A percentile compares a stretch with the other conserved stretches of the same genome.
Conservation (phyloP, 2,329 filamentous ascomycete species). For the Talaromyces sp. region DNA sequence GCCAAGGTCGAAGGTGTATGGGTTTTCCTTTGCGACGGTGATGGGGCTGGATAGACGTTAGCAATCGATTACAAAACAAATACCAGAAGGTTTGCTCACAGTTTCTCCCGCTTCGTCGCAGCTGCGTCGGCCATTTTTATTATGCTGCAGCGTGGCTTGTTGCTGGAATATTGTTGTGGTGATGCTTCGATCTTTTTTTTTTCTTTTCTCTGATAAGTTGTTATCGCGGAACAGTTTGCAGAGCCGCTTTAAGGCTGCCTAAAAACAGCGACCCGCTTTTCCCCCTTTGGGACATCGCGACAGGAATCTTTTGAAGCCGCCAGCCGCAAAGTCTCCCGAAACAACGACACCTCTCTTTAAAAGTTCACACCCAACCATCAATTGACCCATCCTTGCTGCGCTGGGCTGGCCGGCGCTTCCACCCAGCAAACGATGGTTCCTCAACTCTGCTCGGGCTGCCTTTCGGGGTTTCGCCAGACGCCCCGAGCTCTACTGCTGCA, state of each 20-base stretch:
- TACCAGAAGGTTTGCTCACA: slow-evolving; percentile 24
- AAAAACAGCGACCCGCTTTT: slow-evolving; percentile 18
- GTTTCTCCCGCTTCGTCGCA: slow-evolving; percentile 23
- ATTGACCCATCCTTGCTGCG: slow-evolving; percentile 20
- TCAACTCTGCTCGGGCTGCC: slow-evolving; percentile 54
- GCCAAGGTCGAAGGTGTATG: slow-evolving; percentile 87
- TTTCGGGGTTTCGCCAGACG: slow-evolving; percentile 43
- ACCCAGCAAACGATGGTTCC: slow-evolving; percentile 47
- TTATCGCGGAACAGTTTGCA: slow-evolving; percentile 13
- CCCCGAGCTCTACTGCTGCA: slow-evolving; percentile 28
- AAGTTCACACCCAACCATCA: slow-evolving; percentile 3
- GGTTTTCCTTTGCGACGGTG: slow-evolving; percentile 72
- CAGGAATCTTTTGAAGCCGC: slow-evolving; percentile 16
- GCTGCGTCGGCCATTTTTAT: background rate
- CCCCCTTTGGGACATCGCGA: slow-evolving; percentile 14
- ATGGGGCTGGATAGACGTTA: slow-evolving; percentile 40
- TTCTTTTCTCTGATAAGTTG: slow-evolving; percentile 1
- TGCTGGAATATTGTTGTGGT: background rate
- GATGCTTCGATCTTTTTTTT: slow-evolving; percentile 2
- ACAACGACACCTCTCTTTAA: slow-evolving; percentile 3
- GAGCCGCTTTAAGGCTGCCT: slow-evolving; percentile 21
- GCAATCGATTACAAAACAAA: background rate
- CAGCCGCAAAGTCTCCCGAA: slow-evolving; percentile 13
- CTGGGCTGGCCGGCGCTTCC: slow-evolving; percentile 24
- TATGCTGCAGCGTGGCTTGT: background rate